Base-by-base conservation (phyloP, 1,139 yeast genomes). In the Nakaseomyces delphensis region DNA sequence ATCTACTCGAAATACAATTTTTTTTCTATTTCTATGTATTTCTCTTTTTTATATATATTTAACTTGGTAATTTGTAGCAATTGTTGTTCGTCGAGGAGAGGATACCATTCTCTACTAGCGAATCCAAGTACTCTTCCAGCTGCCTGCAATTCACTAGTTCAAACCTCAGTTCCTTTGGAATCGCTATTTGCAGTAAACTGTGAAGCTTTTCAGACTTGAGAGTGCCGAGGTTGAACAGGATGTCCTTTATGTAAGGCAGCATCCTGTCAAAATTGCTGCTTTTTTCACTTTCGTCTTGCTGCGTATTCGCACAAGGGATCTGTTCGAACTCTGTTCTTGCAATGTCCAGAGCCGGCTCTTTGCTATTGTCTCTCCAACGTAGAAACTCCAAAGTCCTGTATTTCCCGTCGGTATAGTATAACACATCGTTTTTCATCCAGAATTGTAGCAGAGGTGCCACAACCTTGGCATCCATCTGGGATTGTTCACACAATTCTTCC, bases 351-450 rank as follows among this genome's bases (percentile, higher is more conserved):
- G 37, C 14, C 4, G 37, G 27, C 13, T 33, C 25, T 21, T 20
- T 33, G 13, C 27, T 19, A 21, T 33, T 27, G 43, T 38, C 44
- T 19, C 44, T 41, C 36, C 41, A 29, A 36, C 53, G 54, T 9
- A 47, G 42, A n/a, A 46, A 48, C 38, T 62, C 64, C 16, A 51
- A 38, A 1, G 52, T 54, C 10, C 39, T 37, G 38, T 50, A 59
- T 11, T 38, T 24, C 3, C 43, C 45, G 30, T 39, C 53, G 42
- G 42, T 37, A 15, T 30, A 40, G 25, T 41, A 43, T 11, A 83
- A 49, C 0, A 83, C 70, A 0, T 72, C 72, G 41, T 71, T 60
- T 19, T 68, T 60, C 1, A 70, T 70, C 94, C 94, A 83, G 51
- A 65, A 81, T 4, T 65, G 57, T 37, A 80, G 54, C 0, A 74